Percentiles rank a stretch among this genome's conserved stretches.
Evolutionary conservation across 192 early-diverging fungal genomes (phyloP).

Genomic region (Dissophora globulifera): DNA sequence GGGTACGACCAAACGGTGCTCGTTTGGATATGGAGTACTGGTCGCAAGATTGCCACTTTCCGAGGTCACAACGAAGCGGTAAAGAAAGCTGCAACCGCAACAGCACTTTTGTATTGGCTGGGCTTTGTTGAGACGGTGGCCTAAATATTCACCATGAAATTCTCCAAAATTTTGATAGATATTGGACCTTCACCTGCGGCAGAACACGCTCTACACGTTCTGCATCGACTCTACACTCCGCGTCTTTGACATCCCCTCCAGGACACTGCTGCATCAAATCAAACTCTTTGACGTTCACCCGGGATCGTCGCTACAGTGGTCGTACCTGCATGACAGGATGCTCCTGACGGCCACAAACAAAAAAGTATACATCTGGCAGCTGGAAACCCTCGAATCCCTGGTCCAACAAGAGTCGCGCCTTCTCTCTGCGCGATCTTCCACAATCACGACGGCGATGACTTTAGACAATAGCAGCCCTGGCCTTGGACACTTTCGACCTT

Average conservation of each 20-base stretch:
- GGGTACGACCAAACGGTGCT: slow-evolving; percentile 41
- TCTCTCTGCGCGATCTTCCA: not conserved
- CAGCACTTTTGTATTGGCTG: no score
- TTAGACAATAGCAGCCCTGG: no score
- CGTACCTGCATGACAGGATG: slow-evolving; percentile 22
- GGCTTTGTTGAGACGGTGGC: no score
- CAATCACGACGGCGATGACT: not conserved
- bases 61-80: slow-evolving; percentile 47
- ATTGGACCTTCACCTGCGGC: slow-evolving; percentile 21
- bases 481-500: no score
- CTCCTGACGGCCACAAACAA: slow-evolving; percentile 40
- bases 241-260: slow-evolving; percentile 42
- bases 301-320: slow-evolving; percentile 38
- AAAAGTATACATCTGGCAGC: slow-evolving; percentile 45
- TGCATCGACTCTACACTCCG: slow-evolving; percentile 45
- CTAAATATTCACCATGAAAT: no score
- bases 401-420: slow-evolving; percentile 13
- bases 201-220: slow-evolving; percentile 30
- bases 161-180: no score
- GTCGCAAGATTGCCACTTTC: slow-evolving; percentile 44
- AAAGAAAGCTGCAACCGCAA: no score
- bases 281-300: slow-evolving; percentile 35
- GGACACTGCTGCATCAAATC: slow-evolving; percentile 34
- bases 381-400: slow-evolving; percentile 33
- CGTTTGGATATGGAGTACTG: slow-evolving; percentile 42